phyloP scores from a whole-genome alignment of 805 yeast species.

The Yamadazyma laniorum region DNA sequence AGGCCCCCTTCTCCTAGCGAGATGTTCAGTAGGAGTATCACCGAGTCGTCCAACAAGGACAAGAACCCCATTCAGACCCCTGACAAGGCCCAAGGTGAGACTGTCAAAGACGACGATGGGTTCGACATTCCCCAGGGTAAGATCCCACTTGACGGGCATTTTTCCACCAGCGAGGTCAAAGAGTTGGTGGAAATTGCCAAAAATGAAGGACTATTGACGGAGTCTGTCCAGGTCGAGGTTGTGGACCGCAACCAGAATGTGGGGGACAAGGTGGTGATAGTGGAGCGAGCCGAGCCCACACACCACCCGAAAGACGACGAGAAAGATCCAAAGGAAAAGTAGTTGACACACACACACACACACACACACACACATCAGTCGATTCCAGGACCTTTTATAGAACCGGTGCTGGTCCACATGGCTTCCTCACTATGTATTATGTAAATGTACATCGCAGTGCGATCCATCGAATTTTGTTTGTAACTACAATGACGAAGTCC shows the following conservation, averaged over 20 bases:
- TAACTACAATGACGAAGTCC: background rate
- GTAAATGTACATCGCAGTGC: no score
- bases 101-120: constrained; percentile 30
- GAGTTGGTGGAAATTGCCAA: constrained; percentile 32
- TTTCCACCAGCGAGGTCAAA: constrained; percentile 32
- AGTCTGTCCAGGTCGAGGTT: constrained; percentile 26
- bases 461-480: no score
- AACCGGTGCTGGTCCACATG: no score
- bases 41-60: constrained; percentile 1
- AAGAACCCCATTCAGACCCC: constrained; percentile 1
- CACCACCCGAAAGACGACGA: constrained; percentile 15
- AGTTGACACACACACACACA: no score
- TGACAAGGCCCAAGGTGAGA: constrained; percentile 6
- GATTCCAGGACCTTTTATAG: no score
- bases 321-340: constrained; percentile 6
- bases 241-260: constrained; percentile 19
- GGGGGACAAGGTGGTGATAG: constrained; percentile 32
- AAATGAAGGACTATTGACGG: constrained; percentile 26
- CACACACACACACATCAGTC: no score
- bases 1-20: constrained; percentile 8
- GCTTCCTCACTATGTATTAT: no score
- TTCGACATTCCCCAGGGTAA: constrained; percentile 37
- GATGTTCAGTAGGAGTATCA: constrained; percentile 4
- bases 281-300: constrained; percentile 24
- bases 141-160: constrained; percentile 42